Evolutionary conservation across 139 green algal genomes (phyloP).

Genomic region (Diplosphaera chodatii): DNA sequence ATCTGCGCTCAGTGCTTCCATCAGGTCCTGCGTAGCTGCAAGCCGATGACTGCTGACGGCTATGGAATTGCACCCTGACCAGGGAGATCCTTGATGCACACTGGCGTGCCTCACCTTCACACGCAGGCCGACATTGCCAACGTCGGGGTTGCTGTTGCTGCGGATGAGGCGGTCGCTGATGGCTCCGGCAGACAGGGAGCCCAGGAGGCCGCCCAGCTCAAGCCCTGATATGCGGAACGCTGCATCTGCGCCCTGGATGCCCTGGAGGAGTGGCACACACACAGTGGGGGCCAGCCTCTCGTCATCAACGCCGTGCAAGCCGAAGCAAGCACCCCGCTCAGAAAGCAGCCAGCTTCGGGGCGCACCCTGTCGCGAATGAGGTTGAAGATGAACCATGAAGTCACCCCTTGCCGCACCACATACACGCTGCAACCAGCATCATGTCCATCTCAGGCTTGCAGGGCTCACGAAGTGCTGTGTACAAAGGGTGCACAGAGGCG

Average conservation of each 20-base stretch:
- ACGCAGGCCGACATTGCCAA: constrained; percentile 82
- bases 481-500: too few species aligned
- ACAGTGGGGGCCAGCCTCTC: too few species aligned
- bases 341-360: too few species aligned
- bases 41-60: too few species aligned
- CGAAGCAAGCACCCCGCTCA: too few species aligned
- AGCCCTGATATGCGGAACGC: constrained; percentile 84
- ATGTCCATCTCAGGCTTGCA: too few species aligned
- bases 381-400: constrained; percentile 92
- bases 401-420: constrained; percentile 85
- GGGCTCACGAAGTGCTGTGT: too few species aligned
- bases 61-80: too few species aligned
- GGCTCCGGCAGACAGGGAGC: constrained; percentile 77
- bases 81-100: too few species aligned
- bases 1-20: too few species aligned
- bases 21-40: not conserved
- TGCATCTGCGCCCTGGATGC: constrained; percentile 24
- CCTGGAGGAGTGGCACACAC: constrained; percentile 11
- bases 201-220: constrained; percentile 91
- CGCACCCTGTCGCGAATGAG: constrained; percentile 52
- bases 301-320: too few species aligned
- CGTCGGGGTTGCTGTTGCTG: constrained; percentile 9
- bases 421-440: constrained; percentile 68
- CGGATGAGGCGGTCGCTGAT: constrained; percentile 70
- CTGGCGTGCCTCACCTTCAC: constrained; percentile 55